Evolutionary conservation across 2,329 filamentous ascomycete genomes (phyloP).

Genomic region (Elsinoe necatrix): DNA sequence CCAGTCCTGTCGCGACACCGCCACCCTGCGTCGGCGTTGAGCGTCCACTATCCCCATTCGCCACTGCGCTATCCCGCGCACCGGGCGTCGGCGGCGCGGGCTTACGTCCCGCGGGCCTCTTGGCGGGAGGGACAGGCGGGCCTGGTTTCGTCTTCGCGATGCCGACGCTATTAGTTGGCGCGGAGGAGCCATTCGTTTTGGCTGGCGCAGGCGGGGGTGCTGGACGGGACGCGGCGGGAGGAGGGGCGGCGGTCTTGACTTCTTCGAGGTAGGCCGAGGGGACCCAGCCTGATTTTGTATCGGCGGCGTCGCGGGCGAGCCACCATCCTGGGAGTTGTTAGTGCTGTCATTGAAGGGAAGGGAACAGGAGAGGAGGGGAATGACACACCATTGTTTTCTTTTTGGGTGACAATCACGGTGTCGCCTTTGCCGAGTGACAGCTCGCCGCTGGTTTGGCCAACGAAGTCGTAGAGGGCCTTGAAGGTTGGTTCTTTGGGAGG

Average conservation of each 20-base stretch:
- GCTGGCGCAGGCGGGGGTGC: conserved; percentile 55
- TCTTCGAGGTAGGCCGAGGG: conserved; percentile 93
- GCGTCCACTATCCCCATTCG: conserved; percentile 32
- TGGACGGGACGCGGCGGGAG: conserved; percentile 36
- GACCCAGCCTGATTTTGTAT: conserved; percentile 77
- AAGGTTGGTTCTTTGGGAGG: conserved; percentile 64
- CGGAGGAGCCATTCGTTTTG: conserved; percentile 20
- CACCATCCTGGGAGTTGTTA: conserved; percentile 62
- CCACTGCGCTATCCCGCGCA: conserved; percentile 57
- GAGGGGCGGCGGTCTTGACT: conserved; percentile 46
- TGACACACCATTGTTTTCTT: conserved; percentile 81
- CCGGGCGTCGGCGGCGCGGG: conserved; percentile 54
- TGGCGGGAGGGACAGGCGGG: conserved; percentile 69
- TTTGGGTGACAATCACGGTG: conserved; percentile 80
- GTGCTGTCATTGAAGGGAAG: background rate
- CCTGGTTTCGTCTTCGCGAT: conserved; percentile 55
- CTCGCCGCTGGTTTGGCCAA: conserved; percentile 75
- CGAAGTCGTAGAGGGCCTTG: conserved; percentile 89
- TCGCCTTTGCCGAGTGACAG: conserved; percentile 72
- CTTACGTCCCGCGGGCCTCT: conserved; percentile 69
- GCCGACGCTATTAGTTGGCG: conserved; percentile 32
- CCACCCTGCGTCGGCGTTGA: conserved; percentile 31
- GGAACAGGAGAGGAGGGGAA: background rate
- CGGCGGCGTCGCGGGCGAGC: conserved; percentile 68
- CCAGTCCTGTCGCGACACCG: conserved; percentile 42